Evolutionary conservation across 2,329 filamentous ascomycete species (phyloP), one percentile per base, ranked within the genome.

Genomic region (Aspergillus persii): DNA sequence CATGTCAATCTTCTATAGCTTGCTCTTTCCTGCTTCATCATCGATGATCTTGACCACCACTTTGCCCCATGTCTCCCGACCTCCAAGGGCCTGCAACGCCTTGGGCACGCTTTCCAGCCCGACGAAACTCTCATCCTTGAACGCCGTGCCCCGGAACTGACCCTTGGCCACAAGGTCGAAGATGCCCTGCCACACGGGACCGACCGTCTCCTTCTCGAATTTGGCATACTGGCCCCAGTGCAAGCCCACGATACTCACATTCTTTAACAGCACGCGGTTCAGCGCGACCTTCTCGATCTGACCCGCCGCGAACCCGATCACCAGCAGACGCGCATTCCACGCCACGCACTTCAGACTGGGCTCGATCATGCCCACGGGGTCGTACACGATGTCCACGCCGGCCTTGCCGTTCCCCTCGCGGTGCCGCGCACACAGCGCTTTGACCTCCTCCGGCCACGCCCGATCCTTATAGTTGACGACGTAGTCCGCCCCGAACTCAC

Each of bases 191-290:
- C 94, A 98, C 0, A 97, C 92, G 26, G 78, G 75, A 7, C 83
- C 80, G 4, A 95, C 85, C 50, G 83, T 88, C 70, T 89, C 85
- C 26, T 82, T 85, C 79, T 97, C 90, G 65, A 89, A 85, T 49
- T 81, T 82, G 1, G 87, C 80, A 77, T 97, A 97, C 59, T 88
- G 87, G 11, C 94, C 94, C 94, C 94, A 98, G 78, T 96, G 91
- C 69, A 97, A 79, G 1, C 94, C 94, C 1, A 97, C 90, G 11
- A 98, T 80, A 63, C 87, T 89, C 63, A 97, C 94, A 74, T 97
- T 97, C 84, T 97, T 98, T 66, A 98, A 79, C 62, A 97, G 77
- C 29, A 97, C 91, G 75, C 94, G 89, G 76, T 98, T 98, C 80
- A 96, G 87, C 11, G 92, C 90, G 47, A 98, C 86, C 79, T 95